Evolutionary conservation across 495 filamentous ascomycete species (phyloP).

Genomic region (Terfezia claveryi): DNA sequence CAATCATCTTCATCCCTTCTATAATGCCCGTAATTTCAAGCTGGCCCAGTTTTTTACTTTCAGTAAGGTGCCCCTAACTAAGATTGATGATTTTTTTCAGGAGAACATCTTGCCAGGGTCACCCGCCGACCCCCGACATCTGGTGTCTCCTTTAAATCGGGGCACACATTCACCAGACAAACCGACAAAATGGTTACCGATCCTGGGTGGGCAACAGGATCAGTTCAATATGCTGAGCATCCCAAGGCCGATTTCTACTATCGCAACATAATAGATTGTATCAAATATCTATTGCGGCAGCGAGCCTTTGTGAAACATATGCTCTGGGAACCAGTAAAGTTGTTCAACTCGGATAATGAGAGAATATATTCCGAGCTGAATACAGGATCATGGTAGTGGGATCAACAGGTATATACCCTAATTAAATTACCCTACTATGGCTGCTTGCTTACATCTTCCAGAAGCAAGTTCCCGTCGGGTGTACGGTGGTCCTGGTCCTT

Average conservation of each 20-base stretch:
- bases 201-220: not conserved
- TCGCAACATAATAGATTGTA: not conserved
- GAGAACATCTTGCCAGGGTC: not conserved
- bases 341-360: too few relatives aligned
- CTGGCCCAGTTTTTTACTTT: not conserved
- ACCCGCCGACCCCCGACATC: not conserved
- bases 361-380: too few relatives aligned
- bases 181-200: not conserved
- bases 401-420: not conserved
- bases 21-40: not conserved
- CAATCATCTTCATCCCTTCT: not conserved
- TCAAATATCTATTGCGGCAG: not conserved
- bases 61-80: not conserved
- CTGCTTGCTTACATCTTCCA: too few relatives aligned
- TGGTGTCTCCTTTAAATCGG: not conserved
- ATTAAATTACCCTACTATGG: not conserved
- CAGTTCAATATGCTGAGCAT: not conserved
- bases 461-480: not conserved
- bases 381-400: not conserved
- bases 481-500: not conserved
- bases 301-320: not conserved
- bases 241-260: not conserved
- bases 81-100: not conserved
- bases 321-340: not conserved
- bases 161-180: not conserved